Percentiles rank a stretch among this genome's conserved stretches.
These are phyloP conservation scores for Psilocybe tampanensis DNA, from an alignment of 768 basidiomycete genomes.

Conservation along the genomic window DNA sequence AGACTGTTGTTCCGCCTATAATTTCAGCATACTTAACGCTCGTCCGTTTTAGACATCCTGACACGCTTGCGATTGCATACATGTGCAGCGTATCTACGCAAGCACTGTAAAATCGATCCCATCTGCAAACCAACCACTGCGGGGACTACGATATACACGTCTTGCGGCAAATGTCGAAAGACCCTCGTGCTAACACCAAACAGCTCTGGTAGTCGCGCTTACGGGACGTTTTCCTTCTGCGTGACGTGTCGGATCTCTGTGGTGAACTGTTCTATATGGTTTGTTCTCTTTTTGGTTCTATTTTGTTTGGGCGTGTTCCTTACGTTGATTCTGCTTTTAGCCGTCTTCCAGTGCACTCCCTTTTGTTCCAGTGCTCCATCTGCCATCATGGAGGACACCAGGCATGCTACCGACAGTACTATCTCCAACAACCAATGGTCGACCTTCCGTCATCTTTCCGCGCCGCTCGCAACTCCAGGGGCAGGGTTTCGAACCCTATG, in stretches of 20 bases:
- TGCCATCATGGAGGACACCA: slow-evolving; percentile 86
- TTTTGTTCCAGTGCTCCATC: slow-evolving; percentile 74
- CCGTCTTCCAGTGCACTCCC: slow-evolving; percentile 72
- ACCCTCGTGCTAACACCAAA: slow-evolving; percentile 49
- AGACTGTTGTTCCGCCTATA: no score
- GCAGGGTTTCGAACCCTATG: slow-evolving; percentile 15
- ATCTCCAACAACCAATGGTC: slow-evolving; percentile 58
- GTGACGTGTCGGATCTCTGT: slow-evolving; percentile 48
- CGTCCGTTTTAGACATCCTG: slow-evolving; percentile 33
- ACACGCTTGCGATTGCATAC: slow-evolving; percentile 62
- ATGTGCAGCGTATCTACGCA: slow-evolving; percentile 76
- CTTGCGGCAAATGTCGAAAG: slow-evolving; percentile 72
- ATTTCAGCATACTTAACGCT: neutral
- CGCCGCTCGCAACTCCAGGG: slow-evolving; percentile 13
- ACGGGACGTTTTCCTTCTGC: slow-evolving; percentile 59
- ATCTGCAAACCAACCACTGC: slow-evolving; percentile 59
- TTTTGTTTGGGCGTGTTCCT: no score
- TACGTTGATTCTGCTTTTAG: slow-evolving; percentile 38
- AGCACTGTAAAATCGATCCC: slow-evolving; percentile 53
- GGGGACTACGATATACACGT: slow-evolving; percentile 66
- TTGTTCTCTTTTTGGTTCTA: slow-evolving; percentile 24
- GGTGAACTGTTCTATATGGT: slow-evolving; percentile 76
- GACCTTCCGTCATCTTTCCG: slow-evolving; percentile 37
- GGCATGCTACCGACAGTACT: slow-evolving; percentile 72
- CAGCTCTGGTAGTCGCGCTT: slow-evolving; percentile 27